phyloP scores from a whole-genome alignment of 192 early-diverging fungal genomes.

The Coemansia nantahalensis region DNA sequence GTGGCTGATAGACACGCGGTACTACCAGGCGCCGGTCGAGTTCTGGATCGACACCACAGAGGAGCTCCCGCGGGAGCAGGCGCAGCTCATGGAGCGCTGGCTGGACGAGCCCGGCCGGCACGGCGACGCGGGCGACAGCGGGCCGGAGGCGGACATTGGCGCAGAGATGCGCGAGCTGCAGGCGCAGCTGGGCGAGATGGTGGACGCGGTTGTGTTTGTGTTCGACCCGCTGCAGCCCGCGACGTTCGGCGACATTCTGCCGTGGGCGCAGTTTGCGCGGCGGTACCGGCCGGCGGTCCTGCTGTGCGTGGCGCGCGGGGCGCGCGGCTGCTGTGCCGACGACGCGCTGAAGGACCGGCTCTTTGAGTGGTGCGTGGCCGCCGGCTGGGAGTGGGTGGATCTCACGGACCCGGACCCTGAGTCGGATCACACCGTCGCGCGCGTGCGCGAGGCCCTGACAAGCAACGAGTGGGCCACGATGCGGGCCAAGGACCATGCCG shows the following conservation, averaged over 20 bases:
- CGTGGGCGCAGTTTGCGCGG: constrained; percentile 36
- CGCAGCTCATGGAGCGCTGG: constrained; percentile 28
- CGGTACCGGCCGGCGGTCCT: constrained; percentile 21
- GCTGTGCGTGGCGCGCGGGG: constrained; percentile 22
- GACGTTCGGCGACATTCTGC: constrained; percentile 41
- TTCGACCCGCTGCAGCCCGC: constrained; percentile 22
- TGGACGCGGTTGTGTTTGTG: constrained; percentile 38
- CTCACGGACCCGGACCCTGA: constrained; percentile 42
- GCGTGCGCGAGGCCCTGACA: constrained; percentile 33
- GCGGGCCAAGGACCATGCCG: no score
- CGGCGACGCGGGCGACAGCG: not conserved
- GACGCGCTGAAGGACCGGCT: constrained; percentile 14
- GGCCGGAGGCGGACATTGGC: constrained; percentile 2
- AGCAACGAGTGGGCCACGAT: constrained; percentile 47
- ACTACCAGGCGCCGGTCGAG: constrained; percentile 32
- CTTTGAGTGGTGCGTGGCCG: constrained; percentile 36
- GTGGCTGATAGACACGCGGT: constrained; percentile 41
- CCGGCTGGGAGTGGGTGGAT: constrained; percentile 53
- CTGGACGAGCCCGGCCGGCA: constrained; percentile 14
- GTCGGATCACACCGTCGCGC: constrained; percentile 28
- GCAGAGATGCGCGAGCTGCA: constrained; percentile 23
- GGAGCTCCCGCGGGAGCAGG: constrained; percentile 7
- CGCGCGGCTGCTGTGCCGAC: not conserved
- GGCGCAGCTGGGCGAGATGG: constrained; percentile 32
- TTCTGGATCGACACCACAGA: constrained; percentile 51